phyloP scores from a whole-genome alignment of 1,284 basidiomycete genomes.

The Malassezia globosa region DNA sequence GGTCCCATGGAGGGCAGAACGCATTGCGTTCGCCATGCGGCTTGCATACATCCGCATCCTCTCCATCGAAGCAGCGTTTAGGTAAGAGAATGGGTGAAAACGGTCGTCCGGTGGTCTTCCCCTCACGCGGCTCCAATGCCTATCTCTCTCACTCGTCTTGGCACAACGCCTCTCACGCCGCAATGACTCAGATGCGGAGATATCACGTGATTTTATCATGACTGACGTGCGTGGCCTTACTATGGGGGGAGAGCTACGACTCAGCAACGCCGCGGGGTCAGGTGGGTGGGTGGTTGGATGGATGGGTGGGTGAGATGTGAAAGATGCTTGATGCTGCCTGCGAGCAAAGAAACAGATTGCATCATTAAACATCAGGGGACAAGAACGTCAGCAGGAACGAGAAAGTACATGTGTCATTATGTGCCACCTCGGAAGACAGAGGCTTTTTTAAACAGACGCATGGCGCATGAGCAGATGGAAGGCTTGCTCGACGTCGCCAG shows the following conservation, averaged over 20 bases:
- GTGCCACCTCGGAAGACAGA: background rate
- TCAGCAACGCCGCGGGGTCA: background rate
- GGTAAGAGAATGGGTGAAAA: no score
- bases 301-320: background rate
- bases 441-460: background rate
- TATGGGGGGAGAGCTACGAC: background rate
- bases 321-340: no score
- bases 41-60: constrained; percentile 8
- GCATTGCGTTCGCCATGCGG: constrained; percentile 13
- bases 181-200: constrained; percentile 12
- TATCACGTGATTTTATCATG: constrained; percentile 15
- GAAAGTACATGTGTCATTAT: background rate
- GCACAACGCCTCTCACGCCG: no score
- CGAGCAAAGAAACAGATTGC: no score
- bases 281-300: background rate
- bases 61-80: background rate
- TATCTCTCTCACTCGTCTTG: no score
- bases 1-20: background rate
- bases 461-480: background rate
- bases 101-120: no score
- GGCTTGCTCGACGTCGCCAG: constrained; percentile 21
- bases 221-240: no score
- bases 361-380: no score
- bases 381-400: no score
- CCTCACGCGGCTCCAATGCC: no score